A percentile compares a stretch with the other conserved stretches of the same genome.
These are phyloP conservation scores for Colletotrichum cordylinicola DNA, from an alignment of 2,329 filamentous ascomycete genomes.

Conservation along the genomic window DNA sequence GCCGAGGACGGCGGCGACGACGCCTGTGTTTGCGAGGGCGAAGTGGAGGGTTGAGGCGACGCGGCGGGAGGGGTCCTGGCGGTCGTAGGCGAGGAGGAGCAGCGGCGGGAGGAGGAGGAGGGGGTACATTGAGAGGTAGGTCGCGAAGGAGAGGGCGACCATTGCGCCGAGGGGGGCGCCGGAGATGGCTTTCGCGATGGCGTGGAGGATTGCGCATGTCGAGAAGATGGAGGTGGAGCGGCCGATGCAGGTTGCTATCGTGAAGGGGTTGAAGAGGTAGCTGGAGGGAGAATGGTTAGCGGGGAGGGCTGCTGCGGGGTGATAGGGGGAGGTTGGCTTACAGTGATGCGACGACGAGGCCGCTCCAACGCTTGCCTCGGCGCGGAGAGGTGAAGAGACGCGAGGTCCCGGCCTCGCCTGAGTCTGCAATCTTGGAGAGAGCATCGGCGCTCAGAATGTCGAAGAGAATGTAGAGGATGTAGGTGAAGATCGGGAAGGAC, in stretches of 20 bases:
- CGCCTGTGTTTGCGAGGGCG: conserved; percentile 54
- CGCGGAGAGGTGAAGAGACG: conserved; percentile 80
- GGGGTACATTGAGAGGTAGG: conserved; percentile 93
- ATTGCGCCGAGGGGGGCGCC: conserved; percentile 79
- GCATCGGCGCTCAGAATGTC: conserved; percentile 85
- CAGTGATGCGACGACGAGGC: conserved; percentile 79
- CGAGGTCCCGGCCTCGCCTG: conserved; percentile 77
- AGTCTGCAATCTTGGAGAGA: conserved; percentile 79
- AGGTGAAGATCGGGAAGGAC: conserved; percentile 73
- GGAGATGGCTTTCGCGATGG: conserved; percentile 79
- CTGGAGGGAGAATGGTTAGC: conserved; percentile 71
- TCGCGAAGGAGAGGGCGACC: conserved; percentile 84
- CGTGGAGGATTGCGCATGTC: conserved; percentile 84
- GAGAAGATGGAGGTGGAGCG: conserved; percentile 90
- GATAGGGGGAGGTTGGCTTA: conserved; percentile 45
- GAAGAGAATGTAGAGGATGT: conserved; percentile 79
- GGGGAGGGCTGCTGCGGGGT: conserved; percentile 66
- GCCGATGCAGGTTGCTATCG: conserved; percentile 87
- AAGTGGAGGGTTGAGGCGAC: conserved; percentile 53
- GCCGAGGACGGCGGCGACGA: conserved; percentile 61
- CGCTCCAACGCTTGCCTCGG: conserved; percentile 75
- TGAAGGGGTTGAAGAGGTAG: conserved; percentile 95
- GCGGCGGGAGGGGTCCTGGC: conserved; percentile 45
- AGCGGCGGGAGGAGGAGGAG: conserved; percentile 85
- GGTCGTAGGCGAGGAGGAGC: conserved; percentile 80